Evolutionary conservation across 2,329 filamentous ascomycete species (phyloP).

Genomic region (Fusarium palustre): DNA sequence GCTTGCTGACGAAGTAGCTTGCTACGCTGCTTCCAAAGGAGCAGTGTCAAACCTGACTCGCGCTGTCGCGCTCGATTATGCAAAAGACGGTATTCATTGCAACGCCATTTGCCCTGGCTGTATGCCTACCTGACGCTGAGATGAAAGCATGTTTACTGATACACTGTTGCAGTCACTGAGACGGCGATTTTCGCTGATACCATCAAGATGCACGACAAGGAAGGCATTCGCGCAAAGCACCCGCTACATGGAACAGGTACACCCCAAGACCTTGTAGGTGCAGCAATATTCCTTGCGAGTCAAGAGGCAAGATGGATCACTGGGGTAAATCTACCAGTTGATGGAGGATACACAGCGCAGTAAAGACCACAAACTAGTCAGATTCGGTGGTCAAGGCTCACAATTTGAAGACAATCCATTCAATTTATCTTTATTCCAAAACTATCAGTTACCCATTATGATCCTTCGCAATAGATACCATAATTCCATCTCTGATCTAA

Average conservation of each 20-base stretch:
- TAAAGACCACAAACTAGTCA: not conserved
- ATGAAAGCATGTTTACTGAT: accelerated
- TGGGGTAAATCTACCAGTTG: conserved; percentile 53
- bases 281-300: conserved; percentile 54
- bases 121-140: not conserved
- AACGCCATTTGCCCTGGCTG: conserved; percentile 67
- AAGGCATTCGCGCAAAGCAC: conserved; percentile 36
- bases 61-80: conserved; percentile 63
- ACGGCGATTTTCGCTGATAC: conserved; percentile 48
- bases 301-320: conserved; percentile 58
- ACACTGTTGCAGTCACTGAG: conserved; percentile 31
- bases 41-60: conserved; percentile 63
- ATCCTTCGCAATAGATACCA: not conserved
- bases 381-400: not conserved
- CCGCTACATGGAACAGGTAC: conserved; percentile 47
- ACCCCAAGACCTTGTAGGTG: conserved; percentile 48
- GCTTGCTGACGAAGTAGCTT: conserved; percentile 27
- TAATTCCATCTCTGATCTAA: conserved; percentile 1
- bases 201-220: conserved; percentile 19
- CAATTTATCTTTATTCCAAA: conserved; percentile 14
- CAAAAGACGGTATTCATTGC: conserved; percentile 59
- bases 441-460: conserved; percentile 8
- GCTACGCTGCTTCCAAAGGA: conserved; percentile 63
- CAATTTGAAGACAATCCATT: not conserved
- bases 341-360: conserved; percentile 55